A percentile compares a stretch with the other conserved stretches of the same genome.
Conservation (phyloP, 2,329 filamentous ascomycete genomes). For the Botryotinia convoluta region DNA sequence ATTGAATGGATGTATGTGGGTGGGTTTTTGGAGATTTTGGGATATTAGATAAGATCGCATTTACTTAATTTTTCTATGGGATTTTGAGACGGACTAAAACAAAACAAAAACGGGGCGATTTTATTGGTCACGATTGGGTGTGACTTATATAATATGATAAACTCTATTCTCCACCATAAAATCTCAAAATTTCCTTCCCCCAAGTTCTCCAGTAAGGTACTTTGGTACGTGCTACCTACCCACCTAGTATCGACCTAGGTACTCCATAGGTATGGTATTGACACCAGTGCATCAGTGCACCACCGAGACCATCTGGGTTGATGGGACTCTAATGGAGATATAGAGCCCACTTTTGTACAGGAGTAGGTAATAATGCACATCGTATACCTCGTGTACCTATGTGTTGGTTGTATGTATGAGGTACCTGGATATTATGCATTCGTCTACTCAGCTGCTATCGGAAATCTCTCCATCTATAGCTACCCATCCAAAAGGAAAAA, state of each 20-base stretch:
- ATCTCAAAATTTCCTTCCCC: background rate
- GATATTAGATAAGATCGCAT: slow-evolving; percentile 11
- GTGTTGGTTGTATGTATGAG: background rate
- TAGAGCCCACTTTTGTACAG: background rate
- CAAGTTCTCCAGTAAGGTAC: background rate
- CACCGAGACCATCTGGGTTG: background rate
- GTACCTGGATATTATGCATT: background rate
- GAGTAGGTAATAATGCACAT: background rate
- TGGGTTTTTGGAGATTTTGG: background rate
- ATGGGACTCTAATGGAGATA: background rate
- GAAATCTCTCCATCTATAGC: background rate
- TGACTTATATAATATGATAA: background rate
- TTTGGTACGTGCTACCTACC: background rate
- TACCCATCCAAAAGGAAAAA: background rate
- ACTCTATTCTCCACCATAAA: background rate
- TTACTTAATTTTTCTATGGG: background rate
- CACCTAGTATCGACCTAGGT: background rate
- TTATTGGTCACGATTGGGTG: background rate
- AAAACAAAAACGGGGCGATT: background rate
- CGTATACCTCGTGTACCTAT: background rate
- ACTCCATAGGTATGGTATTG: background rate
- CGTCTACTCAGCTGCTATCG: background rate
- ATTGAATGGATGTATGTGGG: background rate
- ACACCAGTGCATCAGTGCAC: background rate
- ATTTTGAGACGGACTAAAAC: background rate